Percentiles rank a stretch among this genome's conserved stretches.
These are phyloP conservation scores for Chaetomium cochliodes DNA, from an alignment of 495 filamentous ascomycete species.

Conservation along the genomic window DNA sequence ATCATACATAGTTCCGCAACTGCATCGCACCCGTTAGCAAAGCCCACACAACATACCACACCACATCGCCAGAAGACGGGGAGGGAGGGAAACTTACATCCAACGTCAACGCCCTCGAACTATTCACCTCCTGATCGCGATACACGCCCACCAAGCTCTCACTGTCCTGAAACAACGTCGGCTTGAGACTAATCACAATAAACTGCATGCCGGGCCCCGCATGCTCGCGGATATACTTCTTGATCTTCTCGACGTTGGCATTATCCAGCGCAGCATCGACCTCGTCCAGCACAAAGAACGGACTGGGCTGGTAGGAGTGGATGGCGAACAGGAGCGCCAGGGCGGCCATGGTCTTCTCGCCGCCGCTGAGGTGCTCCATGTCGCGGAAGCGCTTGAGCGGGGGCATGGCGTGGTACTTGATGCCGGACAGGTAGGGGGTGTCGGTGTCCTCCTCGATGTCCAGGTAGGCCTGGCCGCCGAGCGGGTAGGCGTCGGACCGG, in stretches of 20 bases:
- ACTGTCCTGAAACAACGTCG: slow-evolving; percentile 87
- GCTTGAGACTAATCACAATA: slow-evolving; percentile 94
- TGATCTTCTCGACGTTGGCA: slow-evolving; percentile 92
- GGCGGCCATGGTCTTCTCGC: slow-evolving; percentile 98
- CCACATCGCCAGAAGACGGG: neutral
- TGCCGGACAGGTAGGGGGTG: slow-evolving; percentile 81
- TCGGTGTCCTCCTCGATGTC: slow-evolving; percentile 88
- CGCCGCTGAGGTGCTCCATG: slow-evolving; percentile 97
- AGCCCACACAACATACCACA: neutral
- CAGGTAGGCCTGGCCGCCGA: slow-evolving; percentile 92
- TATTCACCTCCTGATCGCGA: slow-evolving; percentile 89
- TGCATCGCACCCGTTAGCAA: slow-evolving; percentile 16
- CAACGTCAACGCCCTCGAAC: slow-evolving; percentile 80
- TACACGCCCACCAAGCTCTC: slow-evolving; percentile 94
- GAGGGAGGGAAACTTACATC: slow-evolving; percentile 67
- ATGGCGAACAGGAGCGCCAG: slow-evolving; percentile 94
- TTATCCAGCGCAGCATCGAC: slow-evolving; percentile 97
- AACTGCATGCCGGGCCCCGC: slow-evolving; percentile 98
- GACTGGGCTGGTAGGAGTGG: slow-evolving; percentile 87
- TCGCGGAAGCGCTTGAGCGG: slow-evolving; percentile 97
- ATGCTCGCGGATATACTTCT: slow-evolving; percentile 90
- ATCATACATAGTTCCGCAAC: slow-evolving; percentile 40
- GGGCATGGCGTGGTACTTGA: slow-evolving; percentile 98
- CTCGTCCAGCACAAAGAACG: slow-evolving; percentile 98
- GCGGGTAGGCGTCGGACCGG: slow-evolving; percentile 73